phyloP scores from a whole-genome alignment of 176 grass and related monocot genomes.

The Musa acuminata region DNA sequence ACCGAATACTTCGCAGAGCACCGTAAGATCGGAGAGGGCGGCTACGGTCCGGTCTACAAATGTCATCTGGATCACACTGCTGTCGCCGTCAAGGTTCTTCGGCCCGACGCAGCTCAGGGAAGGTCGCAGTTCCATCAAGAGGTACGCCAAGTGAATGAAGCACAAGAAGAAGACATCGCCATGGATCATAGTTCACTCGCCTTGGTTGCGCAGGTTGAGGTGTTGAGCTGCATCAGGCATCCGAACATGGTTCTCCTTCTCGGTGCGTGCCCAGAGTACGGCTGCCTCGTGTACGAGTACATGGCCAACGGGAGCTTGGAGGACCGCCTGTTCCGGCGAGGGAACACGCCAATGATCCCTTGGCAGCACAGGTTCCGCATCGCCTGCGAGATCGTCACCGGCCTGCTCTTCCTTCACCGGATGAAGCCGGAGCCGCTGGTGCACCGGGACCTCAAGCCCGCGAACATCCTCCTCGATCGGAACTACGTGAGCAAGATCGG shows the following conservation, averaged over 20 bases:
- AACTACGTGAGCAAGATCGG: too few species aligned
- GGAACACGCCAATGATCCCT: constrained; percentile 23
- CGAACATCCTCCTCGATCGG: too few species aligned
- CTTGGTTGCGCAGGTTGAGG: constrained; percentile 35
- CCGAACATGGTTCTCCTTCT: constrained; percentile 92
- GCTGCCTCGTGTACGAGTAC: constrained; percentile 18
- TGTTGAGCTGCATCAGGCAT: constrained; percentile 81
- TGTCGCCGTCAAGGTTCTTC: too few species aligned
- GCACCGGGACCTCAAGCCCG: too few species aligned
- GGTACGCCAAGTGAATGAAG: too few species aligned
- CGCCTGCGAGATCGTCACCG: constrained; percentile 66
- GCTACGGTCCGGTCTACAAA: too few species aligned
- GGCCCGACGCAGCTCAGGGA: too few species aligned
- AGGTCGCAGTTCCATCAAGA: too few species aligned
- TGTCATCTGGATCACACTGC: too few species aligned
- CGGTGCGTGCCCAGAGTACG: constrained; percentile 18
- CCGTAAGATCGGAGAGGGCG: too few species aligned
- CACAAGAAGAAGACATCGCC: too few species aligned
- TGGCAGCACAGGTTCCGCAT: constrained; percentile 87
- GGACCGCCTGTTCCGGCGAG: constrained; percentile 9
- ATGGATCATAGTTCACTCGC: neutral
- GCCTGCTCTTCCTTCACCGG: constrained; percentile 75
- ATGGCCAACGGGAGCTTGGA: constrained; percentile 20
- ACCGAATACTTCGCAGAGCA: constrained; percentile 49
- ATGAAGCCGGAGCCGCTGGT: neutral